Conservation (phyloP, 257 asterid species). For the Nicotiana knightiana region DNA sequence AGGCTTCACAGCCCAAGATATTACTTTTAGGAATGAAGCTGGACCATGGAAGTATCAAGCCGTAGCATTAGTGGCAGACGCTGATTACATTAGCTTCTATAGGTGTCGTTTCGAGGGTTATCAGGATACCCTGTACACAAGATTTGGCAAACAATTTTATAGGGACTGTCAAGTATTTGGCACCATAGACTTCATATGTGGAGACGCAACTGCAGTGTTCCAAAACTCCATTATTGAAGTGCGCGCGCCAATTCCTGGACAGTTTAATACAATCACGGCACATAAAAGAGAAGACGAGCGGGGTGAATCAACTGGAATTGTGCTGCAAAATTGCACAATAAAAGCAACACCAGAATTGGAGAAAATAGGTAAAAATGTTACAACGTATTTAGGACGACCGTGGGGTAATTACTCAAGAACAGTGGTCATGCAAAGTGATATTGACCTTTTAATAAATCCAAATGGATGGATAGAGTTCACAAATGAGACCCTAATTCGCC, state of each 20-base stretch:
- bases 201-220: neutral
- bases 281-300: neutral
- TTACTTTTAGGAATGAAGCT: constrained; percentile 14
- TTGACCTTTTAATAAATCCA: neutral
- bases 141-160: neutral
- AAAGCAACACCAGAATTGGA: neutral
- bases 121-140: constrained; percentile 7
- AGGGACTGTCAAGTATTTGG: constrained; percentile 10
- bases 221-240: neutral
- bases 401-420: constrained; percentile 2
- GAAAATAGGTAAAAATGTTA: neutral
- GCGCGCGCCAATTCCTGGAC: neutral
- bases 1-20: neutral
- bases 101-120: constrained; percentile 8
- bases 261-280: neutral
- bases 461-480: neutral
- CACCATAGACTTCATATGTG: constrained; percentile 15
- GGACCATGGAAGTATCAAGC: neutral
- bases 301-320: neutral
- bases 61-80: neutral
- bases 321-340: constrained; percentile 1
- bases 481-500: neutral
- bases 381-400: constrained; percentile 13
- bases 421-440: neutral
- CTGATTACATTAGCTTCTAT: neutral